A percentile compares a stretch with the other conserved stretches of the same genome.
Evolutionary conservation across 2,329 filamentous ascomycete genomes (phyloP).

Genomic region (Alternaria tenuissima): DNA sequence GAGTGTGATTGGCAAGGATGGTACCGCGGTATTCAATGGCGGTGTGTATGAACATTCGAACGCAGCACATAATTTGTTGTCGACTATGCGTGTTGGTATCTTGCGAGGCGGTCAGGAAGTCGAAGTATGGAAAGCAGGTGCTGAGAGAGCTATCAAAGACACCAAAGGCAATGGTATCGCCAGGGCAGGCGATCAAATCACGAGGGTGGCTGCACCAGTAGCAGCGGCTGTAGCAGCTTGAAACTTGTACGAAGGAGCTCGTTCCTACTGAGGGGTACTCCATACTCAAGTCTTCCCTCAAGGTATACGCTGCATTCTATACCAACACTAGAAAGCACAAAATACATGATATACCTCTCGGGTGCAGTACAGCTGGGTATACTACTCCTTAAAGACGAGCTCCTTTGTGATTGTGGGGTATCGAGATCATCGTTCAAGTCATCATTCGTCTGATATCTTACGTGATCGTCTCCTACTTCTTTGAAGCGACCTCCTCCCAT

Average conservation of each 20-base stretch:
- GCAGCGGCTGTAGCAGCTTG: slow-evolving; percentile 82
- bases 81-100: slow-evolving; percentile 51
- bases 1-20: slow-evolving; percentile 49
- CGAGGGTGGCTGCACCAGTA: slow-evolving; percentile 77
- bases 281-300: too few species aligned
- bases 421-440: neutral
- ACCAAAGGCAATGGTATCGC: slow-evolving; percentile 78
- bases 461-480: slow-evolving; percentile 19
- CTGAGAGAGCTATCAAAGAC: slow-evolving; percentile 64
- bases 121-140: slow-evolving; percentile 50
- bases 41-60: slow-evolving; percentile 53
- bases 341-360: too few species aligned
- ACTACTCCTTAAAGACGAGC: too few species aligned
- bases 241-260: neutral
- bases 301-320: too few species aligned
- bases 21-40: slow-evolving; percentile 52
- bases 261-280: too few species aligned
- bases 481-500: slow-evolving; percentile 77
- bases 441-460: neutral
- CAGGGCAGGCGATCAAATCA: slow-evolving; percentile 77
- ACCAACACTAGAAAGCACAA: too few species aligned
- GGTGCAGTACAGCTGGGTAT: too few species aligned
- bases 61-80: slow-evolving; percentile 51
- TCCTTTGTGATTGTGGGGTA: neutral
- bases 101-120: slow-evolving; percentile 51